phyloP scores from a whole-genome alignment of 2,329 filamentous ascomycete genomes.

The Colletotrichum chrysophilum region DNA sequence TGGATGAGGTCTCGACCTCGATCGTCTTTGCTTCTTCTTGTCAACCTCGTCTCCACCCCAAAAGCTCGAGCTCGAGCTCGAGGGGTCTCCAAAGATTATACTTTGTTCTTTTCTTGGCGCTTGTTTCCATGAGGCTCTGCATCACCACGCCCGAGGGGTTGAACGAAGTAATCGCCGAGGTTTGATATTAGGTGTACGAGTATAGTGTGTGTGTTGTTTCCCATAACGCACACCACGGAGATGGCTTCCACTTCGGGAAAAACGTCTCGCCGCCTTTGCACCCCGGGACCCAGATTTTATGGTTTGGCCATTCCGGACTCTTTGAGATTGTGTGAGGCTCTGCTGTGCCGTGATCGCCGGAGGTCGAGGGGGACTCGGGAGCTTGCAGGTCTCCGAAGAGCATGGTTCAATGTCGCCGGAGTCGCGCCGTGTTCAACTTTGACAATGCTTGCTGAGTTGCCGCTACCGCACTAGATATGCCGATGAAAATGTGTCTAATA shows the following conservation, averaged over 20 bases:
- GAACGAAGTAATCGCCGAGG: neutral
- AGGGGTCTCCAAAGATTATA: neutral
- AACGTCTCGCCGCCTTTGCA: constrained; percentile 4
- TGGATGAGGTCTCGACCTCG: neutral
- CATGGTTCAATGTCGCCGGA: neutral
- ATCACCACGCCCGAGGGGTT: constrained; percentile 6
- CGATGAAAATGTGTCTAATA: neutral
- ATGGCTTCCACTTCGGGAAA: constrained; percentile 8
- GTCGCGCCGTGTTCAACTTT: neutral
- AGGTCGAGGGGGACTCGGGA: neutral
- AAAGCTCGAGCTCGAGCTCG: neutral
- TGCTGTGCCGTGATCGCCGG: neutral
- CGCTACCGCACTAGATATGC: neutral
- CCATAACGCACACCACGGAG: constrained; percentile 7
- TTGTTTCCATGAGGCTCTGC: constrained; percentile 14
- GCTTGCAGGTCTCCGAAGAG: neutral
- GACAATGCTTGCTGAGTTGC: neutral
- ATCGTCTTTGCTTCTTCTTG: neutral
- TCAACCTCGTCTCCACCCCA: neutral
- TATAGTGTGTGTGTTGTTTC: neutral
- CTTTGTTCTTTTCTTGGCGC: constrained; percentile 1
- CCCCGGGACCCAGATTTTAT: neutral
- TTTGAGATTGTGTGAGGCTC: neutral
- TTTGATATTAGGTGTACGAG: neutral
- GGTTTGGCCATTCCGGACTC: neutral